Evolutionary conservation across 2,329 filamentous ascomycete genomes (phyloP).

Genomic region (Exophiala bonariae): DNA sequence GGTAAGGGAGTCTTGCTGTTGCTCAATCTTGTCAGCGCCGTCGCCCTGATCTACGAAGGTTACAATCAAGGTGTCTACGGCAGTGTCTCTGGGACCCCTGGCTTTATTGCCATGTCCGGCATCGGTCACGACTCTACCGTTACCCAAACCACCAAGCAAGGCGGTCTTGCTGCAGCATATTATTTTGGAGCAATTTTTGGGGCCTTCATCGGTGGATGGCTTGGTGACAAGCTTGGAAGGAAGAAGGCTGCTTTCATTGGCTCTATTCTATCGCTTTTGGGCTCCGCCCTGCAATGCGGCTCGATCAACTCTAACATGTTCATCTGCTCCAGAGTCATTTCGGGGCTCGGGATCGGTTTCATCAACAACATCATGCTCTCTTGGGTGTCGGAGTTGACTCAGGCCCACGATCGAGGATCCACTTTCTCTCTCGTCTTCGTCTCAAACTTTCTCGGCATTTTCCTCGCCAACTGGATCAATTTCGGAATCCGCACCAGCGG

Average conservation of each 20-base stretch:
- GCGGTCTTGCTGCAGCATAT: conserved; percentile 32
- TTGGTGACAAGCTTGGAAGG: conserved; percentile 31
- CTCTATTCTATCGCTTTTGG: conserved; percentile 29
- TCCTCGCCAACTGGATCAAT: conserved; percentile 34
- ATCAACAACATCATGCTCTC: conserved; percentile 33
- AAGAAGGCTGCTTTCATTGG: conserved; percentile 30
- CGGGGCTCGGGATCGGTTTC: conserved; percentile 35
- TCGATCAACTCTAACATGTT: conserved; percentile 32
- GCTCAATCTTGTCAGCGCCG: conserved; percentile 31
- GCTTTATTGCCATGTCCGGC: conserved; percentile 31
- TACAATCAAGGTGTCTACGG: conserved; percentile 35
- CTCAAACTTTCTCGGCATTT: conserved; percentile 32
- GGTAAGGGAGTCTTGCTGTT: conserved; percentile 29
- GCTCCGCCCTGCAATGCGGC: conserved; percentile 30
- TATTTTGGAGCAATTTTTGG: conserved; percentile 33
- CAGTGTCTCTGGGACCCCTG: conserved; percentile 30
- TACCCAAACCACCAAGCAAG: conserved; percentile 32
- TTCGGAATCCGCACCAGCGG: conserved; percentile 29
- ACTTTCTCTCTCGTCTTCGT: conserved; percentile 33
- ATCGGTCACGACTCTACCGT: conserved; percentile 29
- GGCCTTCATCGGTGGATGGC: conserved; percentile 30
- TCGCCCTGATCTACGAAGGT: conserved; percentile 33
- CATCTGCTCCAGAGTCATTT: conserved; percentile 32
- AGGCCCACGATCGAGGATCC: conserved; percentile 31
- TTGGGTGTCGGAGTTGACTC: conserved; percentile 30